A percentile compares a stretch with the other conserved stretches of the same genome.
Conservation (phyloP, 139 green algal species). For the Chlorella sp. region DNA sequence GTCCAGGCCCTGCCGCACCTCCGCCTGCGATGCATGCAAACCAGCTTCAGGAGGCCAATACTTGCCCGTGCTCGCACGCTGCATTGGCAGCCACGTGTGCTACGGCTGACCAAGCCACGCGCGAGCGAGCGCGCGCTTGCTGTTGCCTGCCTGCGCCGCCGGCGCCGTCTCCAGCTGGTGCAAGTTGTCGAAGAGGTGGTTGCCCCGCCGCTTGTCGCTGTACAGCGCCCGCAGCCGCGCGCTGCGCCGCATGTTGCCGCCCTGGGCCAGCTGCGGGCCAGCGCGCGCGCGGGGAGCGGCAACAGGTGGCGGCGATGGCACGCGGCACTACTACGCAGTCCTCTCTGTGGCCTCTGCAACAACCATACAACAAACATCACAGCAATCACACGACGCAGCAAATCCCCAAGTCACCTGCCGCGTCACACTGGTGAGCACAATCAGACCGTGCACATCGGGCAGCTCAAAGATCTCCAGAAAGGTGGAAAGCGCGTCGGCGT, state of each 20-base stretch:
- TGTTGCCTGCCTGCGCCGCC: not conserved
- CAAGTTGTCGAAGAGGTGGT: slow-evolving; percentile 67
- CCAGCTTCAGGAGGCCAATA: too few species aligned
- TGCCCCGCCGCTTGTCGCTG: slow-evolving; percentile 44
- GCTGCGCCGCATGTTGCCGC: slow-evolving; percentile 33
- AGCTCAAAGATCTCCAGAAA: slow-evolving; percentile 62
- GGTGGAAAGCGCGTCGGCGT: slow-evolving; percentile 30
- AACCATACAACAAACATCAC: not conserved
- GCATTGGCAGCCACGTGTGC: too few species aligned
- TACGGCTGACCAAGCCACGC: too few species aligned
- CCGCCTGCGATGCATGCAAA: too few species aligned
- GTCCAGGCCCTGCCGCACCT: not conserved
- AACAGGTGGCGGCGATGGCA: not conserved
- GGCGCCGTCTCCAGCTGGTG: slow-evolving; percentile 41
- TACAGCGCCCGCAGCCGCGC: slow-evolving; percentile 58
- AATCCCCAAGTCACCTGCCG: slow-evolving; percentile 11
- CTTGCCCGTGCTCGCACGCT: too few species aligned
- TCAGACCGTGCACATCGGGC: slow-evolving; percentile 25
- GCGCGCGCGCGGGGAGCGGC: not conserved
- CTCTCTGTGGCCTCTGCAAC: not conserved
- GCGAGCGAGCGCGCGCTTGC: too few species aligned
- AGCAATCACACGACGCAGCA: not conserved
- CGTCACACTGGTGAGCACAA: slow-evolving; percentile 40
- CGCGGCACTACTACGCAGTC: not conserved
- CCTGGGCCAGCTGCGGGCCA: slow-evolving; percentile 20